Evolutionary conservation across 2,329 filamentous ascomycete genomes (phyloP).

Genomic region (Fusarium denticulatum): DNA sequence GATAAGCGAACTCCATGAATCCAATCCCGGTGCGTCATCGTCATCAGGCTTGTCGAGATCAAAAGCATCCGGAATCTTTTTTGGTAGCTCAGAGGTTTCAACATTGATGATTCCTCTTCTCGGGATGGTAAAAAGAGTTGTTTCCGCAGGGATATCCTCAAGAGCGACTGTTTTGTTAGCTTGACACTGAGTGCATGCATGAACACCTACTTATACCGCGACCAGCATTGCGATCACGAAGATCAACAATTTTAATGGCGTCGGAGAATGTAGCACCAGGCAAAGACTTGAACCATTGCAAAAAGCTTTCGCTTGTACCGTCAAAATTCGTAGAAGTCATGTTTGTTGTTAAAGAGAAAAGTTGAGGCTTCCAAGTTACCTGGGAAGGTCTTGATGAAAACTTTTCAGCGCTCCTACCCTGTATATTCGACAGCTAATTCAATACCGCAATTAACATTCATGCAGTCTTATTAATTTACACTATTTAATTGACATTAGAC

Average conservation of each 20-base stretch:
- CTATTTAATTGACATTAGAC: not conserved
- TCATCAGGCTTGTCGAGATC: slow-evolving; percentile 50
- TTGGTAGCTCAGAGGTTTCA: slow-evolving; percentile 75
- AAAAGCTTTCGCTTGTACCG: slow-evolving; percentile 56
- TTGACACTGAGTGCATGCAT: not conserved
- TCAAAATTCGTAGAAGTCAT: slow-evolving; percentile 51
- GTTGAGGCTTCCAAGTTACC: not conserved
- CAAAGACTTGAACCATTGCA: slow-evolving; percentile 63
- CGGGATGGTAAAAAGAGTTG: slow-evolving; percentile 83
- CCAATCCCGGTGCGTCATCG: slow-evolving; percentile 52
- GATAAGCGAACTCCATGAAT: slow-evolving; percentile 71
- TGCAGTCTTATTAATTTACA: not conserved
- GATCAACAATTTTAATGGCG: slow-evolving; percentile 62
- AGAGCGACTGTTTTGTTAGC: slow-evolving; percentile 73
- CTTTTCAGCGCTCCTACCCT: slow-evolving; percentile 23
- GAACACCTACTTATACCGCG: slow-evolving; percentile 62
- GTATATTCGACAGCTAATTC: not conserved
- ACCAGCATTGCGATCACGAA: slow-evolving; percentile 61
- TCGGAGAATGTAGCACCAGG: slow-evolving; percentile 64
- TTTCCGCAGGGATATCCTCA: slow-evolving; percentile 75
- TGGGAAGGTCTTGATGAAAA: slow-evolving; percentile 17
- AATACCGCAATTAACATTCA: not conserved
- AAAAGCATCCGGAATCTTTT: slow-evolving; percentile 65
- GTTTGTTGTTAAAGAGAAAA: not conserved
- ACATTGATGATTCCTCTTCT: slow-evolving; percentile 75